Base-by-base conservation (phyloP, 805 yeast genomes). In the Nematodospora valgi region DNA sequence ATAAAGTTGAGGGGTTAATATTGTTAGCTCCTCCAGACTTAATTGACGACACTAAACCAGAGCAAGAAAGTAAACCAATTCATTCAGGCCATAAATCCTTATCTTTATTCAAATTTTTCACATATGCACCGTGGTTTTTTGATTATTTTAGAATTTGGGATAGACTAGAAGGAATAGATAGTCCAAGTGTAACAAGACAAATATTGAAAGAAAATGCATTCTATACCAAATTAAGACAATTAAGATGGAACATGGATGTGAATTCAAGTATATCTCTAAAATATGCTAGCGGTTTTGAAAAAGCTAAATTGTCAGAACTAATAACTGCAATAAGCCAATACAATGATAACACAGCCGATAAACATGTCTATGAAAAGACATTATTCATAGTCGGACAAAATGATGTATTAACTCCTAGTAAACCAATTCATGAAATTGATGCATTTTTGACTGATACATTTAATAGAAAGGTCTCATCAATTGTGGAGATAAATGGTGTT, bases 211-310 rank as follows among this genome's bases (percentile, higher is more conserved):
- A 54, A 9, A 45, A 57, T 26, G 57, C 62, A 21, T 47, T 64
- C 12, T 64, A 59, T 46, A 68, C 69, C 31, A 70, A 76, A 34
- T 50, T 70, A 28, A 61, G 78, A 13, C 94, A 84, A 54, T 64
- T 83, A 25, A 59, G 86, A 31, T 80, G 86, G 82, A 84, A 85
- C 52, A 48, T 82, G 41, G 86, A 81, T 53, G 72, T 81, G 11
- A 64, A 73, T 32, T 70, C 87, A 0, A 41, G 45, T 6, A 61
- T 76, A 2, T 71, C 84, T 52, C 56, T 84, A 35, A 64, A 67
- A 35, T 78, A 82, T 43, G 62, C 74, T 2, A 41, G 54, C 23
- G 80, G 82, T 2, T 74, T 80, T 40, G 40, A 51, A n/a, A 59
- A 68, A 14, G 68, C 74, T 10, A 58, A 59, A 4, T 45, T 45